These are phyloP conservation scores for Acidomyces sp. DNA, from an alignment of 495 filamentous ascomycete species.

Conservation along the genomic window DNA sequence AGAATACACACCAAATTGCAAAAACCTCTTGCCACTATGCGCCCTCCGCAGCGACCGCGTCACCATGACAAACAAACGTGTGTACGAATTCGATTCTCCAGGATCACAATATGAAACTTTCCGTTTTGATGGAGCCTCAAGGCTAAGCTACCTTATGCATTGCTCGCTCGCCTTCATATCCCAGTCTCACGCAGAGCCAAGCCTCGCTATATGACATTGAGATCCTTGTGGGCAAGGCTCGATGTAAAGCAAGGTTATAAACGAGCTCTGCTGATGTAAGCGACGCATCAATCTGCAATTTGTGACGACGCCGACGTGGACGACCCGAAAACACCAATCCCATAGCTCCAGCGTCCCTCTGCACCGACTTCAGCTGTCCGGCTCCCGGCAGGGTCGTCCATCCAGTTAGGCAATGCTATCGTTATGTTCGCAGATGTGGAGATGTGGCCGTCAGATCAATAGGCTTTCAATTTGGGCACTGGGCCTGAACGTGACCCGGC, in stretches of 20 bases:
- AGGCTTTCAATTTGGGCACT: slow-evolving; percentile 66
- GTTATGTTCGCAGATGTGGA: neutral
- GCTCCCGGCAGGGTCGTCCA: slow-evolving; percentile 8
- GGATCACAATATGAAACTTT: too few species aligned
- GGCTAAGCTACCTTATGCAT: too few species aligned
- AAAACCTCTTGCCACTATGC: too few species aligned
- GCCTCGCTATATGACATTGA: neutral
- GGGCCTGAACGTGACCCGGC: slow-evolving; percentile 86
- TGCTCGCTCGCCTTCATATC: neutral
- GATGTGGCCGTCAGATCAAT: neutral
- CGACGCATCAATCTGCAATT: neutral
- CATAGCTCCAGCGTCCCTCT: neutral
- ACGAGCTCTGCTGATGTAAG: neutral
- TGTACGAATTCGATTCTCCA: too few species aligned
- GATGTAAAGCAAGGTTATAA: neutral
- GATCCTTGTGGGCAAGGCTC: neutral
- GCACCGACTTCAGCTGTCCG: slow-evolving; percentile 10
- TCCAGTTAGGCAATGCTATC: slow-evolving; percentile 3
- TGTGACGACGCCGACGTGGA: slow-evolving; percentile 3
- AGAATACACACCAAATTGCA: too few species aligned
- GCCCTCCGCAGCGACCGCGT: too few species aligned
- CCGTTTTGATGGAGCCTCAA: too few species aligned
- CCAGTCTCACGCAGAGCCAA: neutral
- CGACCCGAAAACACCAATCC: neutral
- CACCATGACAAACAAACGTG: too few species aligned